Evolutionary conservation across 805 yeast species (phyloP), one percentile per base, ranked within the genome.

Genomic region (Ogataea pignaliae): DNA sequence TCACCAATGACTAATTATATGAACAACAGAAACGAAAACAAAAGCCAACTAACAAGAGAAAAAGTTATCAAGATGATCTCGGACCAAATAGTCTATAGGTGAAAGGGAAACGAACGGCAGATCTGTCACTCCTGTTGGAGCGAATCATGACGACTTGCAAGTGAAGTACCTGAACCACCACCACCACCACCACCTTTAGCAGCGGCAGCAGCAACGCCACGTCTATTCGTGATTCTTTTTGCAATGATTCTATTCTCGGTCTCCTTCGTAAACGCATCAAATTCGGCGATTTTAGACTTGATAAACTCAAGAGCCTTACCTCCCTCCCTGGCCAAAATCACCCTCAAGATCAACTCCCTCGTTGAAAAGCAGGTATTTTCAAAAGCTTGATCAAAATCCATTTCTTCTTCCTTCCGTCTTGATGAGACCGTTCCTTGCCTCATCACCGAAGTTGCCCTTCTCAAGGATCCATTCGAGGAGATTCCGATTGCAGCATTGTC

Each of bases 331-430:
- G 55, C 55, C 21, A 54, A 34, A 11, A 54, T 42, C 15, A 51
- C 53, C 17, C 56, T 39, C 29, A 54, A 38, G 12, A 54, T 43
- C 17, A 49, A 28, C 39, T 52, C 56, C 40, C 55, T 43, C 3
- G 18, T 18, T 7, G 34, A 13, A 16, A 54, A 48, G 18, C 32
- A 29, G 7, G 29, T 30, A 15, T 40, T 44, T 17, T 50, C 45
- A 1, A 21, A 40, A 32, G 33, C 29, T 5, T 36, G 42, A 15
- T 44, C 39, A 3, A 41, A 13, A 13, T 48, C 43, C 9, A 42
- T 41, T 34, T 52, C 40, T 10, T 17, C 29, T 29, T 43, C 46
- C 13, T 41, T 32, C n/a, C 29, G 31, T 32, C 55, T 43, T 36
- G 45, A 34, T 13, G 29, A 6, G 10, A 44, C 31, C 10, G 57